A percentile compares a stretch with the other conserved stretches of the same genome.
These are phyloP conservation scores for Echium plantagineum DNA, from an alignment of 257 asterid species.

Conservation along the genomic window DNA sequence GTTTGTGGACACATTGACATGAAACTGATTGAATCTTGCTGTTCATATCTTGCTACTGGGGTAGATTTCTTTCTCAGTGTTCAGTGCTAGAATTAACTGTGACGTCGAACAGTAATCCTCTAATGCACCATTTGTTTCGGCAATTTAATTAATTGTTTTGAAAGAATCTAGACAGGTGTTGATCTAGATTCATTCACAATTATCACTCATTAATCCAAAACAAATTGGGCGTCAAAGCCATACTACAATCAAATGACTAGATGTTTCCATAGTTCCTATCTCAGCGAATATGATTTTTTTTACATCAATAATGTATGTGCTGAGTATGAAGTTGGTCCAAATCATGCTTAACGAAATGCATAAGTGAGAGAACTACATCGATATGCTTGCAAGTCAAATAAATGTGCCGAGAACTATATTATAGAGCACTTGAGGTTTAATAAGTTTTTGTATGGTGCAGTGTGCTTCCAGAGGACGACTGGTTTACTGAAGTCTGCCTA, in stretches of 20 bases:
- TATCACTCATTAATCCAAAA: no score
- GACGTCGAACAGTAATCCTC: background rate
- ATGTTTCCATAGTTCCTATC: background rate
- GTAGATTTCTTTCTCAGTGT: background rate
- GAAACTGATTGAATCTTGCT: no score
- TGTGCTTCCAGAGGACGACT: slow-evolving; percentile 85
- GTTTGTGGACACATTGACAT: background rate
- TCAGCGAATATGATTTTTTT: no score
- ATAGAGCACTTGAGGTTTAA: background rate
- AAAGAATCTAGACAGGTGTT: no score
- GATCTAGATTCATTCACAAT: no score
- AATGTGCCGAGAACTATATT: background rate
- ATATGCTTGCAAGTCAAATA: background rate
- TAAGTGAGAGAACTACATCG: no score
- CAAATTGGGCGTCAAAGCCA: no score
- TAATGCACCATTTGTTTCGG: background rate
- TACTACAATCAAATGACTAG: background rate
- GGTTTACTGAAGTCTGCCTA: slow-evolving; percentile 81
- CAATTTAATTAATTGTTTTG: no score
- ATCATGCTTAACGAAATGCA: no score
- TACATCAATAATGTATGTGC: no score
- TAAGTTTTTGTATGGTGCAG: slow-evolving; percentile 20
- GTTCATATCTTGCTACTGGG: background rate
- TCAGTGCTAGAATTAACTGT: background rate
- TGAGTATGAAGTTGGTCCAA: no score